Evolutionary conservation across 2,329 filamentous ascomycete species (phyloP).

Genomic region (Bipolaris cookei): DNA sequence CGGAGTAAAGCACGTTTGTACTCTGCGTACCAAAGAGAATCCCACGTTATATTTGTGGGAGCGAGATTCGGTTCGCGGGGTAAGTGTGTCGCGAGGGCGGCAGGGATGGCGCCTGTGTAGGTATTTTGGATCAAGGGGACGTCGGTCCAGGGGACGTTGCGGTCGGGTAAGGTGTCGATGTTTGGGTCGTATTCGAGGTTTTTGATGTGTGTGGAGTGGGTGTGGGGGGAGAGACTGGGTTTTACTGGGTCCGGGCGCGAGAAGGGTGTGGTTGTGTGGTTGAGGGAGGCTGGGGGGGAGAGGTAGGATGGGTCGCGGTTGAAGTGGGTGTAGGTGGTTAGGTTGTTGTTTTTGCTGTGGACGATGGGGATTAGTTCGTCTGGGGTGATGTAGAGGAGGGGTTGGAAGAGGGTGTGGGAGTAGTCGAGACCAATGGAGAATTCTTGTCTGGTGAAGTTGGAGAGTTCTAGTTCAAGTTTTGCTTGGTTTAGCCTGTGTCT

Average conservation of each 20-base stretch:
- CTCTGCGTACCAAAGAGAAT: slow-evolving; percentile 57
- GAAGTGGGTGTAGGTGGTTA: slow-evolving; percentile 44
- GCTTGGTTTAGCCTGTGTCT: slow-evolving; percentile 16
- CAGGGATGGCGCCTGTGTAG: slow-evolving; percentile 55
- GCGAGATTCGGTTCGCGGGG: slow-evolving; percentile 44
- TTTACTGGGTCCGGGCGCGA: slow-evolving; percentile 35
- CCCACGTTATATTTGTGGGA: slow-evolving; percentile 49
- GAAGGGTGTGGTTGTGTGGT: slow-evolving; percentile 37
- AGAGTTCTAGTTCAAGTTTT: slow-evolving; percentile 40
- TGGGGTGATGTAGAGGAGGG: slow-evolving; percentile 32
- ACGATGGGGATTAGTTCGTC: slow-evolving; percentile 37
- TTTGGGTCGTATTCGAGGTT: slow-evolving; percentile 31
- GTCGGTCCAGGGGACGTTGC: slow-evolving; percentile 52
- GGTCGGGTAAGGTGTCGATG: slow-evolving; percentile 53
- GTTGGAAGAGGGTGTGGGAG: slow-evolving; percentile 56
- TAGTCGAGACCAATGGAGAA: slow-evolving; percentile 62
- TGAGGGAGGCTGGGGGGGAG: slow-evolving; percentile 49
- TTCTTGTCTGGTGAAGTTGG: slow-evolving; percentile 53
- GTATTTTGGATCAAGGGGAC: slow-evolving; percentile 57
- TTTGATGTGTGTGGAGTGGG: slow-evolving; percentile 40
- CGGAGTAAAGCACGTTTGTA: slow-evolving; percentile 58
- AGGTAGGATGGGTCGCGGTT: slow-evolving; percentile 41
- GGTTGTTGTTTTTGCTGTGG: slow-evolving; percentile 45
- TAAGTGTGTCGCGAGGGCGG: slow-evolving; percentile 47
- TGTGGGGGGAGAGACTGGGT: slow-evolving; percentile 38